Evolutionary conservation across 768 basidiomycete species (phyloP).

Genomic region (Chalciporus chontae): DNA sequence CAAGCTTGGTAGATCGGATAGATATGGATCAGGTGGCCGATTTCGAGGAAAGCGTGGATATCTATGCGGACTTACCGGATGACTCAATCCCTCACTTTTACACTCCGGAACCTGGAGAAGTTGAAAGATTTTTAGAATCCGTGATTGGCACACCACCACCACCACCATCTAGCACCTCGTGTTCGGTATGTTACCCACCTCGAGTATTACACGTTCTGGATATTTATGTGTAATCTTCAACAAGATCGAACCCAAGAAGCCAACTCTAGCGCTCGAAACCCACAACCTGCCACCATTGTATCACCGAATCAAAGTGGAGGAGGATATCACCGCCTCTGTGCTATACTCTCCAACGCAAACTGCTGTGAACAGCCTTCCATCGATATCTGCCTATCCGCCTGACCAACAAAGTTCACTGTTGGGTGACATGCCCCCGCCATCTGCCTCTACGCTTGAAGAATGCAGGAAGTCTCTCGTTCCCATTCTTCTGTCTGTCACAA

Average conservation of each 20-base stretch:
- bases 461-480: slow-evolving; percentile 26
- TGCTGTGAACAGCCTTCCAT: slow-evolving; percentile 6
- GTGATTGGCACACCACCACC: slow-evolving; percentile 16
- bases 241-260: slow-evolving; percentile 6
- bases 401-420: slow-evolving; percentile 3
- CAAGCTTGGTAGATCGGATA: slow-evolving; percentile 5
- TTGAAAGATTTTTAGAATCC: slow-evolving; percentile 25
- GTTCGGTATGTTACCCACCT: slow-evolving; percentile 20
- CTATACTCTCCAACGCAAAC: slow-evolving; percentile 12
- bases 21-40: slow-evolving; percentile 1
- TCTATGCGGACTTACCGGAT: neutral
- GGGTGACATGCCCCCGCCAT: slow-evolving; percentile 9
- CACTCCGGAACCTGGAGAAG: slow-evolving; percentile 23
- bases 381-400: slow-evolving; percentile 1
- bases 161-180: slow-evolving; percentile 1
- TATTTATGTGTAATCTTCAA: slow-evolving; percentile 2
- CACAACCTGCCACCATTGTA: slow-evolving; percentile 5
- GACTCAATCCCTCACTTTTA: slow-evolving; percentile 7
- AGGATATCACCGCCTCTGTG: slow-evolving; percentile 2
- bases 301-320: slow-evolving; percentile 4
- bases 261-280: slow-evolving; percentile 15
- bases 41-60: neutral
- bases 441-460: slow-evolving; percentile 20
- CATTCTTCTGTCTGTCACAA: slow-evolving; percentile 18
- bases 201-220: neutral